These are phyloP conservation scores for Ustilaginoidea virens DNA, from an alignment of 2,329 filamentous ascomycete species.

Conservation along the genomic window DNA sequence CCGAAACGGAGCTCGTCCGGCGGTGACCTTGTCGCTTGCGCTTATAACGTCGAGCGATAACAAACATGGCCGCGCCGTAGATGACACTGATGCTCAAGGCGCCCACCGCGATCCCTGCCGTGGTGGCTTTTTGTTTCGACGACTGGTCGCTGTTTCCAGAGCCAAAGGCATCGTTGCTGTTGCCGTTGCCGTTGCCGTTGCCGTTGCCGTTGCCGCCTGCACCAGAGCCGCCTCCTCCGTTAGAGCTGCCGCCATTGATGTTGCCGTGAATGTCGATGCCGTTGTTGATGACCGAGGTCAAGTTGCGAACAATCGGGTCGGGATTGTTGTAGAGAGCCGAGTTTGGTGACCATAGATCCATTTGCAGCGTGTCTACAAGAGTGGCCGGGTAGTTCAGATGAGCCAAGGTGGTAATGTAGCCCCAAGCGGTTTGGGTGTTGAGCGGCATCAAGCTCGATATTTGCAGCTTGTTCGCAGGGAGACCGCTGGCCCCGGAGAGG, in stretches of 20 bases:
- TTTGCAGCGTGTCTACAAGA: conserved; percentile 49
- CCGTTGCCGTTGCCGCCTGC: conserved; percentile 18
- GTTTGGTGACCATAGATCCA: conserved; percentile 55
- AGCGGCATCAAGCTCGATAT: conserved; percentile 63
- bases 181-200: conserved; percentile 19
- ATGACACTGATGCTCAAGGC: conserved; percentile 64
- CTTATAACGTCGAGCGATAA: conserved; percentile 80
- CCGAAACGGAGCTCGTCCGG: conserved; percentile 58
- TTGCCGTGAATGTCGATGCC: conserved; percentile 37
- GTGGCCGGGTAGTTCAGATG: conserved; percentile 54
- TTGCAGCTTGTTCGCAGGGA: conserved; percentile 39
- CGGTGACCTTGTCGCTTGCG: conserved; percentile 66
- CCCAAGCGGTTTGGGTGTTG: conserved; percentile 51
- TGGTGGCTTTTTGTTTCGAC: conserved; percentile 45
- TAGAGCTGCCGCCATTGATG: conserved; percentile 22
- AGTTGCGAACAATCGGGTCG: conserved; percentile 46
- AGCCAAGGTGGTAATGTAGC: conserved; percentile 68
- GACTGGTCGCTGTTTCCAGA: conserved; percentile 32
- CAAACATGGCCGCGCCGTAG: conserved; percentile 92
- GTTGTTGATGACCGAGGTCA: conserved; percentile 73
- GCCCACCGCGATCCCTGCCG: conserved; percentile 57
- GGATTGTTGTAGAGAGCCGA: conserved; percentile 62
- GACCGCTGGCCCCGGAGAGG: conserved; percentile 46
- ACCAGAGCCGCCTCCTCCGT: conserved; percentile 15
- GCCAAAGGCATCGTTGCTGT: conserved; percentile 25